Evolutionary conservation across 179 eudicot species (phyloP).

Genomic region (Nepenthes alata): DNA sequence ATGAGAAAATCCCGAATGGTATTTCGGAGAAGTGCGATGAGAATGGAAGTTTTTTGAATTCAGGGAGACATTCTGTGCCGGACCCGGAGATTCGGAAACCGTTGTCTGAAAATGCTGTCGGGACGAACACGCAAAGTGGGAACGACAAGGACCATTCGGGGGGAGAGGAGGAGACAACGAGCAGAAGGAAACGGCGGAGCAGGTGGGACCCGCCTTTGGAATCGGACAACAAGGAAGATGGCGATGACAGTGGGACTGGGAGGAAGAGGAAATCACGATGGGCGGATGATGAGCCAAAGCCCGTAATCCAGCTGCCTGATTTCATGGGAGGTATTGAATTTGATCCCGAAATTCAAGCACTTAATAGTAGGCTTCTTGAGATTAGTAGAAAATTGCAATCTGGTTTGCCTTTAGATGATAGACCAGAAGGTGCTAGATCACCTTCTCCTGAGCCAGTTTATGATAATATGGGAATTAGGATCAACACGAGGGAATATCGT

Average conservation of each 20-base stretch:
- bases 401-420: conserved; percentile 60
- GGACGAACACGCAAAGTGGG: conserved; percentile 37
- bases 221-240: conserved; percentile 13
- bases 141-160: conserved; percentile 44
- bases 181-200: conserved; percentile 49
- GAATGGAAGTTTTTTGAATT: not conserved
- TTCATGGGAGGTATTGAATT: conserved; percentile 85
- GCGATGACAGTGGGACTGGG: conserved; percentile 20
- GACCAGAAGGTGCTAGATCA: conserved; percentile 76
- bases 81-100: conserved; percentile 16
- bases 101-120: conserved; percentile 27
- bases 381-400: conserved; percentile 70
- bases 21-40: not conserved
- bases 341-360: conserved; percentile 72
- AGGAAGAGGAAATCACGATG: conserved; percentile 68
- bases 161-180: conserved; percentile 72
- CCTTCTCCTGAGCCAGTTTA: conserved; percentile 90
- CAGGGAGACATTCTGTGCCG: conserved; percentile 4
- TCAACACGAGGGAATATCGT: conserved; percentile 79
- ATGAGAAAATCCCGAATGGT: not conserved
- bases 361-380: conserved; percentile 56
- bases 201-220: conserved; percentile 72
- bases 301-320: conserved; percentile 58
- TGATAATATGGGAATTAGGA: conserved; percentile 73
- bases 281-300: conserved; percentile 73